Evolutionary conservation across 2,329 filamentous ascomycete species (phyloP), one percentile per base, ranked within the genome.

Genomic region (Hymenoscyphus salicellus): DNA sequence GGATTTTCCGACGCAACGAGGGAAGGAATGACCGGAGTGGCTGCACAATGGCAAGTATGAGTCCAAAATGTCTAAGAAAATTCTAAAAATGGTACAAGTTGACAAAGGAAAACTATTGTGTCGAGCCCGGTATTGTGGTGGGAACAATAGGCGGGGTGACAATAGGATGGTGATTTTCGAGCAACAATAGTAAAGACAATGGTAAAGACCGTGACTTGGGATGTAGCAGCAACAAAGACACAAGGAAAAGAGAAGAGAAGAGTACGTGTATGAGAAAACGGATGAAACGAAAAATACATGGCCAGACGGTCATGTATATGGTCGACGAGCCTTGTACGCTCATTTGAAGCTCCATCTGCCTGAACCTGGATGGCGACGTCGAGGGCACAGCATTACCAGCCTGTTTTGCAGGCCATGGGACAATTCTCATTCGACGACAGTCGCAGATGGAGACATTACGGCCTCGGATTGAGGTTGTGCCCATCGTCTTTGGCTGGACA

Each of bases 401-500:
- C 26, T 56, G 55, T 20, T 56, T n/a, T 5, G 26, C 55, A 56
- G 26, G 30, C 55, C 55, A n/a, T 63, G 32, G 32, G 57, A 30
- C n/a, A 38, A 46, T 23, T 66, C 63, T 70, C 63, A 75, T 74
- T 73, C 72, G 73, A 69, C 60, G 26, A 65, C 70, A 72, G 65
- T 71, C 65, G 69, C 70, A 63, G 60, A 56, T 63, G 33, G 60
- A 64, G 60, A 62, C 59, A 66, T 66, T 68, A 30, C 30, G 28
- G 14, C 26, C 55, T 33, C 5, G 46, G 46, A 16, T 5, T 23
- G 46, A 38, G 36, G 36, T 38, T 38, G 36, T 38, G 36, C 14
- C 36, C 36, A 38, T 38, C n/a, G 46, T 56, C 59, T 63, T 69
- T 71, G 65, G 68, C 67, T 70, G 69, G 63, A 58, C n/a, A 58